A percentile compares a stretch with the other conserved stretches of the same genome.
Conservation (phyloP, 139 green algal genomes). For the Dunaliella primolecta region DNA sequence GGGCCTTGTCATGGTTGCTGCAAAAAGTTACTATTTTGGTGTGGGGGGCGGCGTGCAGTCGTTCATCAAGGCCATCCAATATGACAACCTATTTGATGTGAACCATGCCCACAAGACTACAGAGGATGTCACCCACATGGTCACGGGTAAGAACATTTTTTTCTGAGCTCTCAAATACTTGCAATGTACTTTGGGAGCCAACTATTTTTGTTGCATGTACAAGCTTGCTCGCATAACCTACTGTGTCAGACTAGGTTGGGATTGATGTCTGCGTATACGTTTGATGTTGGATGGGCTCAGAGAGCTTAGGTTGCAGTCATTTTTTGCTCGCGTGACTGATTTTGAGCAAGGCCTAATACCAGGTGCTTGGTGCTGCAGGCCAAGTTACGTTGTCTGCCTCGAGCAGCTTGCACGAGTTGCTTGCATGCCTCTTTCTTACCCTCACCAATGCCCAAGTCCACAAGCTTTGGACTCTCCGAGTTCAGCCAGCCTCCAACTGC, state of each 20-base stretch:
- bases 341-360: too few relatives aligned
- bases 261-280: neutral
- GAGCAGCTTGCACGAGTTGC: too few relatives aligned
- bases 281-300: too few relatives aligned
- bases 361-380: too few relatives aligned
- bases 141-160: neutral
- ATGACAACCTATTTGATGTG: constrained; percentile 36
- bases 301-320: too few relatives aligned
- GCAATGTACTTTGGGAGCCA: neutral
- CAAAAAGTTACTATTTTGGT: constrained; percentile 96
- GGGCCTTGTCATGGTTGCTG: constrained; percentile 75
- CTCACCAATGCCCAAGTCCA: too few relatives aligned
- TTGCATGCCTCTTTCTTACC: too few relatives aligned
- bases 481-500: too few relatives aligned
- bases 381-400: too few relatives aligned
- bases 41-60: constrained; percentile 80
- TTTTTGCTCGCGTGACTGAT: too few relatives aligned
- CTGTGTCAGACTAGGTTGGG: neutral
- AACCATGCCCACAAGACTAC: constrained; percentile 12
- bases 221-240: neutral
- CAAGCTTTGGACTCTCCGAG: too few relatives aligned
- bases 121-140: constrained; percentile 5
- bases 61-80: constrained; percentile 52
- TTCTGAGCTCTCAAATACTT: neutral
- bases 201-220: neutral